phyloP scores from a whole-genome alignment of 345 rosid genomes.

The Erysimum cheiranthoides region DNA sequence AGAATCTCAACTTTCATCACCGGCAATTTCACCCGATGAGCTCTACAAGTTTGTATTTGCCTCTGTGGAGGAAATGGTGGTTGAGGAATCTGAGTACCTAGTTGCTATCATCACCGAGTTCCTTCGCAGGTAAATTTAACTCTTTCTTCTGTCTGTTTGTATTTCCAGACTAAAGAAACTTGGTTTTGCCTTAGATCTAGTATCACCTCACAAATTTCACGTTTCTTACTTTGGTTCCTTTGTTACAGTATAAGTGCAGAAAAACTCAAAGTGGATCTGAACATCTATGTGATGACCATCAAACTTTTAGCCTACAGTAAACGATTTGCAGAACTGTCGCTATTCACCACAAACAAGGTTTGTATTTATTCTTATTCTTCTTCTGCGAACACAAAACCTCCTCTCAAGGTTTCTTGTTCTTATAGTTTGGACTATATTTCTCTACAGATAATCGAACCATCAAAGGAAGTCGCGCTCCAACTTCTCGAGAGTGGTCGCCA shows the following conservation, averaged over 20 bases:
- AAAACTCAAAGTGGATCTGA: constrained; percentile 79
- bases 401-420: constrained; percentile 5
- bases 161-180: constrained; percentile 22
- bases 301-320: constrained; percentile 74
- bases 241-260: constrained; percentile 72
- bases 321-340: constrained; percentile 75
- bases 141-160: constrained; percentile 8
- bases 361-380: constrained; percentile 9
- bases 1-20: constrained; percentile 71
- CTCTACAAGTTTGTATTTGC: constrained; percentile 85
- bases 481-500: constrained; percentile 83
- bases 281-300: constrained; percentile 70
- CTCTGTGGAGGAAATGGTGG: constrained; percentile 85
- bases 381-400: constrained; percentile 6
- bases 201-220: background rate
- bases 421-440: constrained; percentile 29
- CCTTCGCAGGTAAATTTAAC: constrained; percentile 72
- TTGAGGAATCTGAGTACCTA: constrained; percentile 85
- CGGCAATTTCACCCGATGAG: constrained; percentile 95
- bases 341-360: constrained; percentile 86
- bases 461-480: constrained; percentile 95
- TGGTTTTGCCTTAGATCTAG: constrained; percentile 21
- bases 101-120: constrained; percentile 83
- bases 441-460: constrained; percentile 85
- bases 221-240: constrained; percentile 33